phyloP scores from a whole-genome alignment of 371 early-diverging fungal genomes.

The Mortierella sp. region DNA sequence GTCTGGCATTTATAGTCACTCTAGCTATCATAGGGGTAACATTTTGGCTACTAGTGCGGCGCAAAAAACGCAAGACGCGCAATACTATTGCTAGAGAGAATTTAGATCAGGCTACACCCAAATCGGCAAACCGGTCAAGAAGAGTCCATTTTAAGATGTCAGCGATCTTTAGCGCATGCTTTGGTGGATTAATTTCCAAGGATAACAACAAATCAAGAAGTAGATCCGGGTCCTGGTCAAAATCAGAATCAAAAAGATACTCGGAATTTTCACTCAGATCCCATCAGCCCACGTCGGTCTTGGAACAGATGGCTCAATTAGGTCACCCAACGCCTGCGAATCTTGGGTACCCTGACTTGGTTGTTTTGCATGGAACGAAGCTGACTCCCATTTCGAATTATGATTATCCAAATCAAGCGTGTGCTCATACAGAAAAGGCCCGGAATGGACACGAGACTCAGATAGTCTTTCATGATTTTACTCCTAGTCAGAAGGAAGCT shows the following conservation, averaged over 20 bases:
- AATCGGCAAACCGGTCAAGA: neutral
- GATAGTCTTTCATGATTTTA: conserved; percentile 31
- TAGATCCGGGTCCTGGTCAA: neutral
- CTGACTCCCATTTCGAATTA: conserved; percentile 31
- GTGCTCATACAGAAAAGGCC: conserved; percentile 14
- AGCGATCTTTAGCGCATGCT: conserved; percentile 11
- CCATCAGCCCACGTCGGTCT: conserved; percentile 7
- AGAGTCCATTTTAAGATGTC: neutral
- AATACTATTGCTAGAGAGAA: conserved; percentile 35
- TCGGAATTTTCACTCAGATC: conserved; percentile 8
- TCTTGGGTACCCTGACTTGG: conserved; percentile 39
- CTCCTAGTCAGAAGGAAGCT: conserved; percentile 22
- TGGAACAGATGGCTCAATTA: conserved; percentile 22
- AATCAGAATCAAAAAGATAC: conserved; percentile 9
- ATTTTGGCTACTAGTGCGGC: conserved; percentile 30
- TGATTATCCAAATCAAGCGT: conserved; percentile 37
- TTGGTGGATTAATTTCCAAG: conserved; percentile 7
- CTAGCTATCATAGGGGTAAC: conserved; percentile 16
- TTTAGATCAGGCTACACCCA: neutral
- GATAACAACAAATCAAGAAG: neutral
- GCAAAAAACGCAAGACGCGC: conserved; percentile 40
- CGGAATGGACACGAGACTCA: conserved; percentile 10
- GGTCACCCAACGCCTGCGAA: conserved; percentile 20
- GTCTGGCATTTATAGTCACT: conserved; percentile 34
- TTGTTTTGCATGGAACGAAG: conserved; percentile 33